phyloP scores from a whole-genome alignment of 805 yeast species.

The Brettanomyces bruxellensis region DNA sequence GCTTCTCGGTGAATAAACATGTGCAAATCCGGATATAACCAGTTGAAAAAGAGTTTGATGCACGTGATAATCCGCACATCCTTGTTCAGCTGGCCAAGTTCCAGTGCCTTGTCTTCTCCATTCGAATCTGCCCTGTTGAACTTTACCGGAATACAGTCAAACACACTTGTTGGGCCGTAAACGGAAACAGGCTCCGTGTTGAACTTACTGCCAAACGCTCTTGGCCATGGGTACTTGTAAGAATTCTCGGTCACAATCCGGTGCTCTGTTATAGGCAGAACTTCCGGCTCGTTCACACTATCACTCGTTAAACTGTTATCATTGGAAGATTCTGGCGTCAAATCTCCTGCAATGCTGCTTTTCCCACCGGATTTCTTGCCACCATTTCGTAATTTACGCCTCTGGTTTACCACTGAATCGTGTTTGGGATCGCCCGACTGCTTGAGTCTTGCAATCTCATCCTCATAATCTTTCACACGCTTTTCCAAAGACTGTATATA shows the following conservation, averaged over 20 bases:
- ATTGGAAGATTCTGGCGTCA: too few relatives aligned
- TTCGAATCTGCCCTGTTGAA: background rate
- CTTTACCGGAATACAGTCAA: constrained; percentile 14
- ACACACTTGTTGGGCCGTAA: constrained; percentile 25
- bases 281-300: too few relatives aligned
- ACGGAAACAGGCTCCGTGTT: constrained; percentile 8
- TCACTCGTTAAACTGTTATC: too few relatives aligned
- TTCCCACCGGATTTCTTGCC: background rate
- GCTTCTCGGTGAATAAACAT: constrained; percentile 58
- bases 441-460: background rate
- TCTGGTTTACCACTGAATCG: background rate
- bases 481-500: constrained; percentile 6
- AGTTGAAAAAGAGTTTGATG: constrained; percentile 35
- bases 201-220: constrained; percentile 8
- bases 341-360: background rate
- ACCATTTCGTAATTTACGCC: too few relatives aligned
- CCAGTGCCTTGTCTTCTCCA: background rate
- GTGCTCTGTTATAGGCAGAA: background rate
- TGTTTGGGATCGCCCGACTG: background rate
- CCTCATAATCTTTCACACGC: constrained; percentile 1
- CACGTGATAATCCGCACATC: constrained; percentile 15
- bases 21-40: constrained; percentile 59
- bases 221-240: constrained; percentile 11
- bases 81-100: constrained; percentile 23
- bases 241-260: background rate